Evolutionary conservation across 345 rosid species (phyloP).

Genomic region (Hibiscus mutabilis): DNA sequence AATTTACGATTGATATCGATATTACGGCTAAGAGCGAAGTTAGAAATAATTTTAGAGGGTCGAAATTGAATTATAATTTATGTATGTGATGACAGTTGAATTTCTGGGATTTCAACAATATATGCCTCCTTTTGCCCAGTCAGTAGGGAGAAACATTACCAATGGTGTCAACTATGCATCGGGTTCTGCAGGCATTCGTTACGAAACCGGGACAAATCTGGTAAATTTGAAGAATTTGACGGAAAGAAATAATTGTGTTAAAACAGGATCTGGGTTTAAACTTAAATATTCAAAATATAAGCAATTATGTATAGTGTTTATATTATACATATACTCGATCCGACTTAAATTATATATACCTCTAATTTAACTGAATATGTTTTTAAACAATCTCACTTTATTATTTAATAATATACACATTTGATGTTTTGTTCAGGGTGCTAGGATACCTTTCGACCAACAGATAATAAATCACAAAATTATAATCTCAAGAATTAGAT

Average conservation of each 20-base stretch:
- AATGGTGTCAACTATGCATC: conserved; percentile 66
- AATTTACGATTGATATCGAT: too few relatives aligned
- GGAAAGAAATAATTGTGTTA: too few relatives aligned
- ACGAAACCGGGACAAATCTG: conserved; percentile 39
- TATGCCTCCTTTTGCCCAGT: conserved; percentile 36
- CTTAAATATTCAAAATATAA: too few relatives aligned
- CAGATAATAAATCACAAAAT: conserved; percentile 36
- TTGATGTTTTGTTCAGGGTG: conserved; percentile 21
- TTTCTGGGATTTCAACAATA: conserved; percentile 30
- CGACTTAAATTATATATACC: too few relatives aligned
- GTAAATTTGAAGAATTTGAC: conserved; percentile 14
- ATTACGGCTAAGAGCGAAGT: too few relatives aligned
- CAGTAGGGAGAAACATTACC: conserved; percentile 15
- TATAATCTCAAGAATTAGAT: conserved; percentile 9
- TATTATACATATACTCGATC: too few relatives aligned
- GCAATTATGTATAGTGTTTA: neutral
- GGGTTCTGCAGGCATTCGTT: conserved; percentile 48
- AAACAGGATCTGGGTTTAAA: too few relatives aligned
- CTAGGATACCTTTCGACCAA: conserved; percentile 17
- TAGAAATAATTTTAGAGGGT: too few relatives aligned
- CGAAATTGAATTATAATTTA: too few relatives aligned
- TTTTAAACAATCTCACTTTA: neutral
- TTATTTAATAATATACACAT: neutral
- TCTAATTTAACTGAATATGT: too few relatives aligned
- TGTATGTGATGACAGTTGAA: conserved; percentile 24